Conservation (phyloP, 768 basidiomycete species). For the Fistulinella prunicolor region DNA sequence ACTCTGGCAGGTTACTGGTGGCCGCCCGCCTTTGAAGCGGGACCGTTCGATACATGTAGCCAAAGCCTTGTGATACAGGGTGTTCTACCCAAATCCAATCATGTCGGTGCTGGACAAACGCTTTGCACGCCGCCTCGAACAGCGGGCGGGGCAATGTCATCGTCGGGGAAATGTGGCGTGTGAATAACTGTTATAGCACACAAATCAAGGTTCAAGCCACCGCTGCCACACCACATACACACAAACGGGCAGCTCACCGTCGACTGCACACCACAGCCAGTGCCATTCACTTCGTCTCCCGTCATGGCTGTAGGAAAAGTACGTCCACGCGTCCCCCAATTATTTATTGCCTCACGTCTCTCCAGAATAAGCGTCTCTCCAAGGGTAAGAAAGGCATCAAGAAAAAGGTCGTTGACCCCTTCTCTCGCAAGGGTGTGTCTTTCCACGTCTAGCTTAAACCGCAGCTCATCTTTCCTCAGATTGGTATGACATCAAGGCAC, state of each 20-base stretch:
- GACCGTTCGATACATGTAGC: slow-evolving; percentile 45
- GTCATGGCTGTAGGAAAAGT: slow-evolving; percentile 91
- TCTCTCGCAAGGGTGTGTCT: slow-evolving; percentile 91
- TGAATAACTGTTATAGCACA: slow-evolving; percentile 39
- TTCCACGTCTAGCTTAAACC: not conserved
- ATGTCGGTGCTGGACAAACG: slow-evolving; percentile 39
- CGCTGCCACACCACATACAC: slow-evolving; percentile 16
- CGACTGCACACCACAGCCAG: slow-evolving; percentile 40
- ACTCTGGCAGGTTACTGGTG: slow-evolving; percentile 16
- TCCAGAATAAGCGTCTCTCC: slow-evolving; percentile 93
- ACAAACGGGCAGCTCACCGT: slow-evolving; percentile 13
- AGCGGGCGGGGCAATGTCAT: slow-evolving; percentile 47
- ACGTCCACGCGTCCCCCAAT: slow-evolving; percentile 18
- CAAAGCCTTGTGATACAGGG: slow-evolving; percentile 43
- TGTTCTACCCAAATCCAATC: slow-evolving; percentile 67
- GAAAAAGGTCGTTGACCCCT: slow-evolving; percentile 99
- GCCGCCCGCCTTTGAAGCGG: slow-evolving; percentile 16
- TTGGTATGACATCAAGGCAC: slow-evolving; percentile 99
- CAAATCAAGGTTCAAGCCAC: slow-evolving; percentile 65
- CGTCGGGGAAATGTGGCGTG: slow-evolving; percentile 36
- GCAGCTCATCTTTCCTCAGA: slow-evolving; percentile 46
- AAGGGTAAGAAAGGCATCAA: slow-evolving; percentile 99
- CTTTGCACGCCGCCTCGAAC: slow-evolving; percentile 60
- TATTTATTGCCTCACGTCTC: slow-evolving; percentile 2
- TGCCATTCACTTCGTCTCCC: slow-evolving; percentile 40